A percentile compares a stretch with the other conserved stretches of the same genome.
Evolutionary conservation across 2,329 filamentous ascomycete genomes (phyloP).

Genomic region (Scytalidium lignicola): DNA sequence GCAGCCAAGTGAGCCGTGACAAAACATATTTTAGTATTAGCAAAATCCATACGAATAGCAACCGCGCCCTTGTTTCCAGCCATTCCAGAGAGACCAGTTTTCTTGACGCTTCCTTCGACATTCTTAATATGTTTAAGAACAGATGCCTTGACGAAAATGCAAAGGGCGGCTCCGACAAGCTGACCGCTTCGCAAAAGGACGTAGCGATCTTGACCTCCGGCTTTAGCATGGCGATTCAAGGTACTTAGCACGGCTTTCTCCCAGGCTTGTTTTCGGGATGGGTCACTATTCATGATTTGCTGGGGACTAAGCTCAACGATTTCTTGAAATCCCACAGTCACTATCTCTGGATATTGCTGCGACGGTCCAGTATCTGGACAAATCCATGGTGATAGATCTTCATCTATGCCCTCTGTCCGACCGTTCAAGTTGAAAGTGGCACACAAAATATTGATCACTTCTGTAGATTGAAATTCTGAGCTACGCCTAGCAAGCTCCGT

Average conservation of each 20-base stretch:
- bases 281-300: constrained; percentile 98
- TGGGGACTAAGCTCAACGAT: constrained; percentile 97
- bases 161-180: constrained; percentile 86
- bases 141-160: constrained; percentile 82
- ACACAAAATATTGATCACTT: constrained; percentile 69
- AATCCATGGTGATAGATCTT: constrained; percentile 83
- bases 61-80: constrained; percentile 98
- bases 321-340: constrained; percentile 92
- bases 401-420: constrained; percentile 67
- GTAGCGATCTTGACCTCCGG: constrained; percentile 68
- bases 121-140: constrained; percentile 82
- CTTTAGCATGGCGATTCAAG: constrained; percentile 66
- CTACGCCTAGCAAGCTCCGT: constrained; percentile 64
- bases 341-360: constrained; percentile 71
- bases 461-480: constrained; percentile 69
- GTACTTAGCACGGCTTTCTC: constrained; percentile 74
- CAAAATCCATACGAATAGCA: constrained; percentile 91
- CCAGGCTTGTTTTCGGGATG: constrained; percentile 78
- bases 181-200: constrained; percentile 88
- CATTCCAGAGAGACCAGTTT: constrained; percentile 90
- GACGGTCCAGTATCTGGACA: constrained; percentile 58
- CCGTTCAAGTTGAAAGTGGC: constrained; percentile 97
- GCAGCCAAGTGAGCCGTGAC: constrained; percentile 95
- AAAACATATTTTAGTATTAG: constrained; percentile 87
- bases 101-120: constrained; percentile 93